Evolutionary conservation across 306 rosid species (phyloP).

Genomic region (Hylodesmum podocarpum): DNA sequence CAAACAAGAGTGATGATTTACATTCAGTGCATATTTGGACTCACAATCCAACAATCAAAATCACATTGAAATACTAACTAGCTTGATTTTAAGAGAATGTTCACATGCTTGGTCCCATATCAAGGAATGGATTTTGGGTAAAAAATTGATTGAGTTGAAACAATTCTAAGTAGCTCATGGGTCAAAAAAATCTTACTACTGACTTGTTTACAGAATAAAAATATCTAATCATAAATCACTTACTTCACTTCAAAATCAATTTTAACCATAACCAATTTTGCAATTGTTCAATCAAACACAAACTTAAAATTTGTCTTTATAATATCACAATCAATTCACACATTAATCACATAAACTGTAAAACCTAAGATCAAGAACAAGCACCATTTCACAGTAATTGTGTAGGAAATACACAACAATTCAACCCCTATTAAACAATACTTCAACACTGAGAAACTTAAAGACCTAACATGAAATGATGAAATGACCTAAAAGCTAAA

Average conservation of each 20-base stretch:
- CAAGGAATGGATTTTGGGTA: too few species aligned
- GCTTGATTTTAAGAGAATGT: not conserved
- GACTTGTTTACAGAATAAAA: not conserved
- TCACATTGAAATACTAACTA: not conserved
- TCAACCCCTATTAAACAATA: not conserved
- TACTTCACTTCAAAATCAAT: not conserved
- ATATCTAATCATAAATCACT: not conserved
- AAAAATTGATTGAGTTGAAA: too few species aligned
- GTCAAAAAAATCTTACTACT: not conserved
- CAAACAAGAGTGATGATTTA: not conserved
- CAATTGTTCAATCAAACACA: not conserved
- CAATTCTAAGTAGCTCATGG: not conserved
- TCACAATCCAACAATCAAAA: not conserved
- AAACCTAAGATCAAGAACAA: constrained; percentile 5
- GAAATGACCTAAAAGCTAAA: not conserved
- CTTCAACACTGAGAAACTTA: not conserved
- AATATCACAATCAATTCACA: not conserved
- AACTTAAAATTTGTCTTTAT: not conserved
- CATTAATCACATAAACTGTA: not conserved
- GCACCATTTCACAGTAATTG: not conserved
- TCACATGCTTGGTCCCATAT: not conserved
- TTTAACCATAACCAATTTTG: not conserved
- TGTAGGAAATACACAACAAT: not conserved
- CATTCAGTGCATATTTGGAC: not conserved
- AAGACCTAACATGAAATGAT: not conserved